Percentiles rank a stretch among this genome's conserved stretches.
phyloP scores from a whole-genome alignment of 2,329 filamentous ascomycete genomes.

The Colletotrichum sp. region DNA sequence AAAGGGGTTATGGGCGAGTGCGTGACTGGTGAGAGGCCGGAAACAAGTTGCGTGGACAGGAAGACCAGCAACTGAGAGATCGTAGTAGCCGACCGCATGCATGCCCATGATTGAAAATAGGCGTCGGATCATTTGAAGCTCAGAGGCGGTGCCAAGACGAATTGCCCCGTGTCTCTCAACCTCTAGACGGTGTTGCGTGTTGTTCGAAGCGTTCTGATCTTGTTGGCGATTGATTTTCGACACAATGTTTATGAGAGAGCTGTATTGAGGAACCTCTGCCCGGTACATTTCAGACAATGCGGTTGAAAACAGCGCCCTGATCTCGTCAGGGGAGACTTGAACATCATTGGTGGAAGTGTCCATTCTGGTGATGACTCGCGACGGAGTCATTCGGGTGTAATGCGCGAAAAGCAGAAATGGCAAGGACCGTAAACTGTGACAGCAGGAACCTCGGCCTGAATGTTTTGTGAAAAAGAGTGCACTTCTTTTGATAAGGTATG shows the following conservation, averaged over 20 bases:
- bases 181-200: slow-evolving; percentile 6
- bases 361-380: not conserved
- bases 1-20: slow-evolving; percentile 48
- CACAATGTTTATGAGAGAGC: slow-evolving; percentile 24
- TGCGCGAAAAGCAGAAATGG: not conserved
- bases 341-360: not conserved
- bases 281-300: slow-evolving; percentile 30
- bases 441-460: fast-evolving
- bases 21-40: slow-evolving; percentile 39
- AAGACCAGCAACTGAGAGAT: slow-evolving; percentile 49
- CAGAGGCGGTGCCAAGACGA: slow-evolving; percentile 47
- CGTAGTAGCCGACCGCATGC: slow-evolving; percentile 56
- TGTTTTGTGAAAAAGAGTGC: not conserved
- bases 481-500: not conserved
- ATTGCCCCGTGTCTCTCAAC: slow-evolving; percentile 51
- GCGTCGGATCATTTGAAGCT: slow-evolving; percentile 45
- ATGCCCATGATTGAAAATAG: slow-evolving; percentile 53
- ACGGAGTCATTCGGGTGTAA: fast-evolving
- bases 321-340: slow-evolving; percentile 24
- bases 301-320: slow-evolving; percentile 21
- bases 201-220: not conserved
- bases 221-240: slow-evolving; percentile 13
- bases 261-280: slow-evolving; percentile 26
- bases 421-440: not conserved
- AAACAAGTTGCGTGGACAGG: slow-evolving; percentile 59